Evolutionary conservation across 768 basidiomycete genomes (phyloP), one percentile per base, ranked within the genome.

Genomic region (Boletus sensibilis): DNA sequence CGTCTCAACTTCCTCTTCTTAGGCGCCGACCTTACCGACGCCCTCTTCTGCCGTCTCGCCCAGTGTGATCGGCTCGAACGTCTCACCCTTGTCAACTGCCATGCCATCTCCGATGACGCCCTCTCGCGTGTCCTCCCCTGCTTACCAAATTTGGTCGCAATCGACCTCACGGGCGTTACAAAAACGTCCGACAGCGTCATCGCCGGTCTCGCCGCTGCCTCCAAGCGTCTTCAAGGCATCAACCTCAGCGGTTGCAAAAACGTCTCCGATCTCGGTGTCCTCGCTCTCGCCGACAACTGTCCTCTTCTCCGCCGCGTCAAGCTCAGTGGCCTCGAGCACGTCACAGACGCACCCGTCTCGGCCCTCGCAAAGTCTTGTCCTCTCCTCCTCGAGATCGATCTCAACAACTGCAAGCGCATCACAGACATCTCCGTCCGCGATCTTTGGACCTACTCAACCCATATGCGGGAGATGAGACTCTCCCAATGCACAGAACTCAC

Each of bases 381-480:
- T 1, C 79, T 94, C 49, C 82, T 99, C 25, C 82, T 99, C 54
- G 97, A 99, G 72, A 85, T 98, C 62, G 97, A 99, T 74, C 85
- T 99, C 65, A 88, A 92, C 66, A 81, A 85, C 59, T 94, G 94
- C 75, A 80, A 82, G 56, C 78, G 77, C 52, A 81, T 98, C 66
- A 88, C 92, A 18, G 87, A 97, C 67, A 68, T 78, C 14, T 80
- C 90, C 31, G 77, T 94, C 54, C 87, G 92, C 52, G 87, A 92
- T 60, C 81, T 98, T 33, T 95, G 95, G 91, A 76, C 81, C 12
- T 74, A 90, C 64, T 88, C 87, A 2, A 75, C 76, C 27, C 84
- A 93, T 66, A 89, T 99, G 79, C 88, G 96, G 50, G 97, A 99
- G 73, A 83, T 99, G 76, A 83, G 88, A 42, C 79, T 98, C 42